Conservation (phyloP, 2,329 filamentous ascomycete species). For the Alternaria angustiovoidea region DNA sequence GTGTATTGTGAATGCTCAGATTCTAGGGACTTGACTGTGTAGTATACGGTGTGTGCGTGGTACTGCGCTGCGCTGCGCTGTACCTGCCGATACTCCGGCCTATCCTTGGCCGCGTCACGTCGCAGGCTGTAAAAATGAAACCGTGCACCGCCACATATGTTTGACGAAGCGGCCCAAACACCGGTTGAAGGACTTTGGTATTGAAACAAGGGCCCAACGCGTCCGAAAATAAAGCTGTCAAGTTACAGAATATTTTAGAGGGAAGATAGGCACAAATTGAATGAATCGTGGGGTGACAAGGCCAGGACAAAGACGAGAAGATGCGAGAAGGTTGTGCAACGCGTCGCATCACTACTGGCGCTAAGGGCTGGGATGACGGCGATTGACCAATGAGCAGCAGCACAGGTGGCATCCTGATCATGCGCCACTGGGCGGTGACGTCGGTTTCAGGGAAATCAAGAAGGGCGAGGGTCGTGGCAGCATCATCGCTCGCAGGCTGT, state of each 20-base stretch:
- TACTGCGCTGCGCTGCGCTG: background rate
- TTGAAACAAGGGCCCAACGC: conserved; percentile 8
- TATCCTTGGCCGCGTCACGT: conserved; percentile 23
- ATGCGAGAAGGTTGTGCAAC: conserved; percentile 15
- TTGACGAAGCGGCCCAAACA: conserved; percentile 7
- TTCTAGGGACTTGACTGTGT: background rate
- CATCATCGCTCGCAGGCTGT: conserved; percentile 26
- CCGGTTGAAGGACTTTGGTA: background rate
- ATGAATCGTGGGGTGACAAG: conserved; percentile 1
- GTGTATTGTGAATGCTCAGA: background rate
- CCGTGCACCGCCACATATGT: conserved; percentile 30
- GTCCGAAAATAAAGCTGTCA: conserved; percentile 8
- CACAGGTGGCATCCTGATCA: conserved; percentile 12
- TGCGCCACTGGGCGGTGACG: conserved; percentile 26
- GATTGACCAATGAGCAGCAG: conserved; percentile 22
- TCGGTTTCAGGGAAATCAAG: conserved; percentile 14
- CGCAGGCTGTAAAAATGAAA: conserved; percentile 12
- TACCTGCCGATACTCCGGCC: conserved; percentile 21
- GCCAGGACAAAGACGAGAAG: conserved; percentile 8
- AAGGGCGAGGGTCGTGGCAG: conserved; percentile 22
- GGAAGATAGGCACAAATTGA: conserved; percentile 2
- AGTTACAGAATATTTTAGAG: conserved; percentile 5
- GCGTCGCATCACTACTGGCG: conserved; percentile 18
- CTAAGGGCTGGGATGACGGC: background rate
- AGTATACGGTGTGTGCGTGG: background rate